Percentiles rank a stretch among this genome's conserved stretches.
These are phyloP conservation scores for Chimonanthus praecox DNA, from an alignment of 164 flowering plant species.

Conservation along the genomic window DNA sequence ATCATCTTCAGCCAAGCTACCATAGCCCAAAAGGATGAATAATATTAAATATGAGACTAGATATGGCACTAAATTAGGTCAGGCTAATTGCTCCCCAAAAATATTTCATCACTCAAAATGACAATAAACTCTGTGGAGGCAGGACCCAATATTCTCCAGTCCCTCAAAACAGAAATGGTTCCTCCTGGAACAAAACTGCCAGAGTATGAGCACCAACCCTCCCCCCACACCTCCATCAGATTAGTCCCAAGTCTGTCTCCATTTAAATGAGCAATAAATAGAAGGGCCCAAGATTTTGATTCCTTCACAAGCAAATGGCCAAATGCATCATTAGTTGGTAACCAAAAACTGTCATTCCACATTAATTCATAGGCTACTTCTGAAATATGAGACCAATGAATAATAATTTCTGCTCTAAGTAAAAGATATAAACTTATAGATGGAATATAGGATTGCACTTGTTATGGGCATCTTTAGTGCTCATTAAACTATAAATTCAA, in stretches of 20 bases:
- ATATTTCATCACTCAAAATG: no score
- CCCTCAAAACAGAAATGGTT: no score
- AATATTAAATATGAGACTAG: no score
- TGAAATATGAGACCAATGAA: neutral
- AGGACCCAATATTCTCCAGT: no score
- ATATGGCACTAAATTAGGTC: no score
- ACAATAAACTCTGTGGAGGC: no score
- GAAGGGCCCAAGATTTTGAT: neutral
- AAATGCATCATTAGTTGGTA: neutral
- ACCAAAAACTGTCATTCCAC: neutral
- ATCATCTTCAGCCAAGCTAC: no score
- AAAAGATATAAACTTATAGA: neutral
- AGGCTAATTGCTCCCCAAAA: no score
- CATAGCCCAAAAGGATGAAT: no score
- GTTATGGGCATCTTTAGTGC: no score
- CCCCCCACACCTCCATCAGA: neutral
- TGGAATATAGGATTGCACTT: neutral
- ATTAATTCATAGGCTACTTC: neutral
- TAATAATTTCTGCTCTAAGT: neutral
- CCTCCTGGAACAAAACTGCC: no score
- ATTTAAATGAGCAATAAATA: no score
- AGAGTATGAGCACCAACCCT: neutral
- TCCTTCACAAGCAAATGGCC: neutral
- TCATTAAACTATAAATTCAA: neutral
- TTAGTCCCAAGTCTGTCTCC: neutral